Percentiles rank a stretch among this genome's conserved stretches.
phyloP scores from a whole-genome alignment of 495 filamentous ascomycete genomes.

The Viridothelium virens region DNA sequence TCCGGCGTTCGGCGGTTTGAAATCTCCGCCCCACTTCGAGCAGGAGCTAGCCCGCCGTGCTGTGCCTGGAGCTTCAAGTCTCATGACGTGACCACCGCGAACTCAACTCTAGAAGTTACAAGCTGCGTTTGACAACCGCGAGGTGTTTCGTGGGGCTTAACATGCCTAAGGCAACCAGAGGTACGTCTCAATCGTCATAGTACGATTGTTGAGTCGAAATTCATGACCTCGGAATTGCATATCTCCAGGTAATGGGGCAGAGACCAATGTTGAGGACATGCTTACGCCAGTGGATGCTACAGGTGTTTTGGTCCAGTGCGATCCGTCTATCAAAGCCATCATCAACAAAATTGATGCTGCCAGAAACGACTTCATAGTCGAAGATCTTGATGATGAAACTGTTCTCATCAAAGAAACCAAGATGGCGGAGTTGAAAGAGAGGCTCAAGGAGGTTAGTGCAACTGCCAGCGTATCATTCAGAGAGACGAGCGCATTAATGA shows the following conservation, averaged over 20 bases:
- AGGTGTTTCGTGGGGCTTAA: not conserved
- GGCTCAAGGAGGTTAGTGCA: conserved; percentile 49
- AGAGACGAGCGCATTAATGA: not conserved
- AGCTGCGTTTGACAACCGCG: too few species aligned
- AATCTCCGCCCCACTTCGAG: not conserved
- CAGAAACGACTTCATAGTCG: conserved; percentile 56
- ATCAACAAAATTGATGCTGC: conserved; percentile 63
- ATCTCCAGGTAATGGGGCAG: not conserved
- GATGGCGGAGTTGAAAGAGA: conserved; percentile 55
- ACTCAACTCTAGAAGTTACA: too few species aligned
- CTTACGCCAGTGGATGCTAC: not conserved
- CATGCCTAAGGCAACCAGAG: conserved; percentile 21
- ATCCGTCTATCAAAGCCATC: conserved; percentile 67
- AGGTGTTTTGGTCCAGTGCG: conserved; percentile 44
- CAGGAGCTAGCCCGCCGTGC: not conserved
- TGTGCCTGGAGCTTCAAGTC: not conserved
- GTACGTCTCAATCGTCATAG: not conserved
- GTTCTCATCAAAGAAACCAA: conserved; percentile 45
- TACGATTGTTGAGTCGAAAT: not conserved
- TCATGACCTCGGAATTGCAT: not conserved
- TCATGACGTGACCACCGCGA: too few species aligned
- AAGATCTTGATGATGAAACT: conserved; percentile 45
- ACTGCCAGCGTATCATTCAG: not conserved
- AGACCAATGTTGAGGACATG: not conserved
- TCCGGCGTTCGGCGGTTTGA: not conserved